Base-by-base conservation (phyloP, 2,329 filamentous ascomycete genomes). In the Hypomyces rosellus region DNA sequence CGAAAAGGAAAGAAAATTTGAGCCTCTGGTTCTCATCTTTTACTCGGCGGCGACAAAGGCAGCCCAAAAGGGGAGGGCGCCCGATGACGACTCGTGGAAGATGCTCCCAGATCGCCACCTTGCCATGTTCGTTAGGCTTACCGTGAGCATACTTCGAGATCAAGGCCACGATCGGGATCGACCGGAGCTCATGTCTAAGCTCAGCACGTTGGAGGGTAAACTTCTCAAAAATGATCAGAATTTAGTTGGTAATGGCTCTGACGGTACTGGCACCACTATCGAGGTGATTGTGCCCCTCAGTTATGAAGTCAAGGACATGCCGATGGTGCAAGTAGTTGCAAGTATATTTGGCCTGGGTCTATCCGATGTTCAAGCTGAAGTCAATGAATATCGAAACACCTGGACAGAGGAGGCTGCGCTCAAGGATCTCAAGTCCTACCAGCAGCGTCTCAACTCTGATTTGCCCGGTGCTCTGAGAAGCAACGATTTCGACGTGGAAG, bases 291-390 rank as follows among this genome's bases (percentile, higher is more conserved):
- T 90, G 3, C 90, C 92, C 11, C 74, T 95, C 51, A 93, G 84
- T 63, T 89, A 96, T 67, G 89, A 96, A 67, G 86, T 97, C 64
- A 96, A 93, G 69, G 93, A 99, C 65, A 99, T 99, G 93, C 85
- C 85, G 36, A 80, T 96, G 70, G 93, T 96, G 25, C 86, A 93
- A 65, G 81, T 86, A 34, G 91, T 99, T 22, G 88, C 86, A 46
- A 85, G 80, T 60, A 88, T 96, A 55, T 99, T 97, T 69, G 87
- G 86, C 41, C 77, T 92, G 52, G 83, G 84, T 40, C 82, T 86
- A 57, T 82, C 84, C 1, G 84, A 93, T 58, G 85, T 91, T 5
- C 93, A 99, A 70, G 80, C 81, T 40, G 91, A 96, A 61, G 88
- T 99, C 63, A 87, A 95, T 67, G 80, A 83, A 45, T 82, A 95